Evolutionary conservation across 768 basidiomycete genomes (phyloP).

Genomic region (Gymnopilus dilepis): DNA sequence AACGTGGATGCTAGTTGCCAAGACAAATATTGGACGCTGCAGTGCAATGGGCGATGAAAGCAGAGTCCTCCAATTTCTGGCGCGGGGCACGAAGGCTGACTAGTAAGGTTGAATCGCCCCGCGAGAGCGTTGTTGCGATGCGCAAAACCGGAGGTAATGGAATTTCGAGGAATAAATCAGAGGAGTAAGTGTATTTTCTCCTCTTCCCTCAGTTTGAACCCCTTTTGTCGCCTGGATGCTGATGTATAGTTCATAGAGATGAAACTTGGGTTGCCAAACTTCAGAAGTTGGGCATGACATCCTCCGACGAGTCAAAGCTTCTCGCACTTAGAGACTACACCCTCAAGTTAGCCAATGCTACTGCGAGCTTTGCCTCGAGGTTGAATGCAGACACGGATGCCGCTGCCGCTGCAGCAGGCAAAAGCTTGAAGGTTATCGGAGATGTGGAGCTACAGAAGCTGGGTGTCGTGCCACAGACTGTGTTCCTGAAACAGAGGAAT

Average conservation of each 20-base stretch:
- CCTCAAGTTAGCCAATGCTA: conserved; percentile 79
- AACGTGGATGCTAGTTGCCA: conserved; percentile 41
- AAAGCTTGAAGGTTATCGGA: conserved; percentile 64
- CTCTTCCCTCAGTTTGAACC: too few species aligned
- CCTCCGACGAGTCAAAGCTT: conserved; percentile 83
- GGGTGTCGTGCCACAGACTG: conserved; percentile 87
- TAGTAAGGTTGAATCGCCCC: conserved; percentile 66
- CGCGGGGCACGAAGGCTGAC: conserved; percentile 51
- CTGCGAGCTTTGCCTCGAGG: conserved; percentile 76
- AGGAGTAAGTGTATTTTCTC: conserved; percentile 77
- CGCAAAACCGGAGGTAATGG: conserved; percentile 51
- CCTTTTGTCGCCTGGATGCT: neutral
- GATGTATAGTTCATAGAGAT: conserved; percentile 55
- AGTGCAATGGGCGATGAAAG: conserved; percentile 86
- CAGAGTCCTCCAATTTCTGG: conserved; percentile 85
- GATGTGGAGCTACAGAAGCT: conserved; percentile 86
- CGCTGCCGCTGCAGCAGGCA: too few species aligned
- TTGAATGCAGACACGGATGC: conserved; percentile 64
- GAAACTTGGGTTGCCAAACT: conserved; percentile 76
- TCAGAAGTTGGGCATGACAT: conserved; percentile 87
- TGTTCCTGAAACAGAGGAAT: conserved; percentile 75
- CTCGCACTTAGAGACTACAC: conserved; percentile 90
- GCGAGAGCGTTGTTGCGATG: conserved; percentile 72
- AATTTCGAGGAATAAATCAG: conserved; percentile 61
- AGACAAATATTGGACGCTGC: conserved; percentile 86